Base-by-base conservation (phyloP, 129 eudicot genomes). In the Escallonia herrerae region DNA sequence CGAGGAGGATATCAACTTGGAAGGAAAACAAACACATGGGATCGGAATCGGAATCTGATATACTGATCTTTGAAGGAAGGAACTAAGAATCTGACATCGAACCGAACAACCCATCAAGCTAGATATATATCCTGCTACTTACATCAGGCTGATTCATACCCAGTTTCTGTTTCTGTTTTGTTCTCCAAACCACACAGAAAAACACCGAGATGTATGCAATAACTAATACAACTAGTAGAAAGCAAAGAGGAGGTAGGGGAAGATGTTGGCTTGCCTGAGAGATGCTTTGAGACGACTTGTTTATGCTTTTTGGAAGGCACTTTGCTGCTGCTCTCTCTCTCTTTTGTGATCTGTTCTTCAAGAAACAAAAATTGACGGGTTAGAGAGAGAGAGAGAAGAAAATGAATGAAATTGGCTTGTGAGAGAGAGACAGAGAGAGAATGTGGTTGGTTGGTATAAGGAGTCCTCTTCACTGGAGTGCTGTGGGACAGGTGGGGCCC, bases 301-400 rank as follows among this genome's bases (percentile, higher is more conserved):
- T 15, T 40, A 48, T 39, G 58, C 68, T 51, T 65, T 65, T 51
- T 49, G 69, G 48, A 65, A 65, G n/a, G 3, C 12, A 7, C 12
- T 49, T 49, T 49, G 2, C 12, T 40, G 43, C 14, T 58, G 4
- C n/a, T n/a, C n/a, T n/a, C n/a, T n/a, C n/a, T n/a, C 40, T 58
- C 14, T 58, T 58, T 40, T 40, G 11, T 11, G 37, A 54, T 38
- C 13, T 38, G 8, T 48, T 10, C 11, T 3, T 9, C 11, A 33
- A 22, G 61, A 37, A 56, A 56, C 41, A 56, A 56, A 45, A 56
- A 56, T 4, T 7, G 42, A 56, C 42, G 41, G 37, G 3, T 13
- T 4, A 53, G 10, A 60, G 45, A 38, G 43, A 58, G 45, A 40
- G 64, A 40, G 64, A 42, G 41, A 5, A 39, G 46, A 33, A 6